Percentiles rank a stretch among this genome's conserved stretches.
Evolutionary conservation across 495 filamentous ascomycete genomes (phyloP).

Genomic region (Hypoxylon crocopeplum): DNA sequence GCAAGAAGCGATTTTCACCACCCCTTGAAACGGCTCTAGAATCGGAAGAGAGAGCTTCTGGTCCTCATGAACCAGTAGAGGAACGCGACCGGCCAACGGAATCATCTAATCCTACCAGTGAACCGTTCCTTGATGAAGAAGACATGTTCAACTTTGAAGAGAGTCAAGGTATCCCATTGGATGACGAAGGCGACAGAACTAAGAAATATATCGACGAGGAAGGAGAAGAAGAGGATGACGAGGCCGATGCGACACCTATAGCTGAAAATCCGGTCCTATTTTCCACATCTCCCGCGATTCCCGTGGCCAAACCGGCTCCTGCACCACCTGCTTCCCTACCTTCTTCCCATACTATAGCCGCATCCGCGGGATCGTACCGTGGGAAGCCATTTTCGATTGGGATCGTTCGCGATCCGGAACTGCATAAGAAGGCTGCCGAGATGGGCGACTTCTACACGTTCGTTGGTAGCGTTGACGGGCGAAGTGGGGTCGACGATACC

Average conservation of each 20-base stretch:
- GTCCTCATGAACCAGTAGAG: not conserved
- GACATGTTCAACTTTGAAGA: constrained; percentile 41
- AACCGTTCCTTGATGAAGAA: constrained; percentile 31
- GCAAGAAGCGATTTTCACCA: constrained; percentile 36
- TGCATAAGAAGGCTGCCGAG: constrained; percentile 52
- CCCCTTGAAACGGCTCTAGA: constrained; percentile 16
- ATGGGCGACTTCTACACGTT: constrained; percentile 55
- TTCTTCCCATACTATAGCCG: constrained; percentile 25
- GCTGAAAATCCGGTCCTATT: constrained; percentile 31
- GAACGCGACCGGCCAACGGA: not conserved
- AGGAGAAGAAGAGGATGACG: constrained; percentile 33
- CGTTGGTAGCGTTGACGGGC: constrained; percentile 54
- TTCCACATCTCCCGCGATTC: constrained; percentile 28
- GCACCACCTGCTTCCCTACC: constrained; percentile 17
- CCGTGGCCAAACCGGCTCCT: constrained; percentile 31
- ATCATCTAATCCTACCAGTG: not conserved
- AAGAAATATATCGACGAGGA: constrained; percentile 40
- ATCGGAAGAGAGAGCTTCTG: not conserved
- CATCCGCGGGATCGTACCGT: constrained; percentile 52
- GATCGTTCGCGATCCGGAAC: constrained; percentile 47
- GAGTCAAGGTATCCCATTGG: not conserved
- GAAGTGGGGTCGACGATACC: constrained; percentile 47
- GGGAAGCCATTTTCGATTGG: constrained; percentile 46
- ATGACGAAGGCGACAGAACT: not conserved
- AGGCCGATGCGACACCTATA: constrained; percentile 28